Evolutionary conservation across 495 filamentous ascomycete genomes (phyloP), one percentile per base, ranked within the genome.

Genomic region (Aspergillus hancockii): DNA sequence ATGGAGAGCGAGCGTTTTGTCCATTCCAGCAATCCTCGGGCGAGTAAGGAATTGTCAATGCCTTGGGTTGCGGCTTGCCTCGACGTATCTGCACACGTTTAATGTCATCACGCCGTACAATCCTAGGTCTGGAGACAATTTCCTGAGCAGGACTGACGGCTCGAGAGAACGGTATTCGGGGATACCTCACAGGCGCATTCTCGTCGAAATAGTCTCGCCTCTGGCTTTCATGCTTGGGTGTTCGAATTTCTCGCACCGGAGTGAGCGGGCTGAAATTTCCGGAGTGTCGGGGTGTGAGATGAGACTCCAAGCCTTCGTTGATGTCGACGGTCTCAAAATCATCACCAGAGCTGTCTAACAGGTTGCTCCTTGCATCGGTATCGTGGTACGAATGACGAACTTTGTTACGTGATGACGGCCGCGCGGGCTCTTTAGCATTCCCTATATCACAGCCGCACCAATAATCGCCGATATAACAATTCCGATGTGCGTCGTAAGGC

Each of bases 31-130:
- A 60, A 54, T 73, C 73, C 10, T 75, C 69, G 0, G 71, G 74
- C 18, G 64, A 64, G 51, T 72, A 77, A 5, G 71, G 69, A 0
- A 56, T 65, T 8, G 63, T 59, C n/a, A 65, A 58, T 25, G 64
- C 65, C 28, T 62, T 65, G 9, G 68, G 65, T 36, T 65, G 63
- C 1, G 67, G 70, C 13, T 66, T 69, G 31, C 72, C 68, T 25
- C 62, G 67, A 25, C 70, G 67, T 32, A 74, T 69, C 22, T 75
- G 58, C 1, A 77, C 70, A 13, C 69, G 64, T 51, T 68, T 74
- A 46, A 77, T 77, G 46, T 77, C 75, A 30, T 75, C 68, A 16
- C 60, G 66, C 12, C 66, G 63, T 22, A 75, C 64, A 31, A 75
- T 68, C 10, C 73, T 73, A 7, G 75, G 75, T 8, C 64, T 57